Conservation (phyloP, 345 rosid species). For the Cardamine resedifolia region DNA sequence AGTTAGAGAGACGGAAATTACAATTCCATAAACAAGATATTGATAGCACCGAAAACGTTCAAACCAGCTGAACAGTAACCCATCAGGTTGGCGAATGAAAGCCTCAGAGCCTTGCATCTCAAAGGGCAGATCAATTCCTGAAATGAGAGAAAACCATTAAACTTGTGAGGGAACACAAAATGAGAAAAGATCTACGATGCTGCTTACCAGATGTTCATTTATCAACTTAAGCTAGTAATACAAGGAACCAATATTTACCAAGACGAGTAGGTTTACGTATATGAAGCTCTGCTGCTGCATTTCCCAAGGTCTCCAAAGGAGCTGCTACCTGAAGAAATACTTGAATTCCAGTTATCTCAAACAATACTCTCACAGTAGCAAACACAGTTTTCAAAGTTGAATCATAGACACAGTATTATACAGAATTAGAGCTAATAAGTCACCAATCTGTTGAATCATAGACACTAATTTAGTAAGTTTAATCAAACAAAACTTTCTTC, state of each 20-base stretch:
- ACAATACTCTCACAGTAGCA: not conserved
- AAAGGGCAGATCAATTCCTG: conserved; percentile 93
- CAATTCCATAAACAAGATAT: conserved; percentile 65
- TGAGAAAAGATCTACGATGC: not conserved
- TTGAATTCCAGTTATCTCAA: conserved; percentile 7
- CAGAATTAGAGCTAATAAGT: conserved; percentile 2
- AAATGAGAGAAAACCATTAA: conserved; percentile 18
- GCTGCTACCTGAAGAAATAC: conserved; percentile 64
- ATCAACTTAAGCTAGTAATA: not conserved
- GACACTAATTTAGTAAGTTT: conserved; percentile 8
- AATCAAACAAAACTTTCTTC: not conserved
- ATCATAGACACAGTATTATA: too few relatives aligned
- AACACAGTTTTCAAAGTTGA: not conserved
- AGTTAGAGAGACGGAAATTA: conserved; percentile 38
- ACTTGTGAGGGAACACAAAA: not conserved
- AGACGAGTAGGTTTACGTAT: conserved; percentile 81
- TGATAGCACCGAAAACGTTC: conserved; percentile 81
- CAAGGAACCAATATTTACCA: conserved; percentile 39
- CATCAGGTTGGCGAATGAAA: conserved; percentile 79
- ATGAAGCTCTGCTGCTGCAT: conserved; percentile 71
- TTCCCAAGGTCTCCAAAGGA: conserved; percentile 61
- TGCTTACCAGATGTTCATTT: not conserved
- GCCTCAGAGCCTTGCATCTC: conserved; percentile 79
- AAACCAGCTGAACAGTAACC: conserved; percentile 83
- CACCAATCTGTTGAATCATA: not conserved